phyloP scores from a whole-genome alignment of 352 stramenopile genomes.

The Halophytophthora polymorphica region DNA sequence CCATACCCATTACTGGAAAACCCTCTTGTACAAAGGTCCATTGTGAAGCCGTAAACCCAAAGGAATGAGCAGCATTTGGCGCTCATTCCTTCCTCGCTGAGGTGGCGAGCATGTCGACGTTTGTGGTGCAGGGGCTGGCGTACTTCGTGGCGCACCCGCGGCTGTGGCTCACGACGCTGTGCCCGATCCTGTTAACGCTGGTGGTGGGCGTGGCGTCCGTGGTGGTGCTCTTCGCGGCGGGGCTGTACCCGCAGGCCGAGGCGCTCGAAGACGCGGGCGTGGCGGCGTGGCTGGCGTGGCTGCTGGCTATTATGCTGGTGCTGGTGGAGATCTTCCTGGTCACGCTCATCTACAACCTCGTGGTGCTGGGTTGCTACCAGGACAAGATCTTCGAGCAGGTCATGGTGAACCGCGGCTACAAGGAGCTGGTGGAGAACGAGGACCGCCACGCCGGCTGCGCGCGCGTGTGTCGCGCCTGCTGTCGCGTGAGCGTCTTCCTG shows the following conservation, averaged over 20 bases:
- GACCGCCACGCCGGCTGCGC: conserved; percentile 37
- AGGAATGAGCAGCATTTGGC: too few relatives aligned
- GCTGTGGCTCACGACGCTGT: conserved; percentile 54
- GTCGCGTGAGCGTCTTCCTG: conserved; percentile 53
- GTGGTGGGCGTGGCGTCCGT: conserved; percentile 42
- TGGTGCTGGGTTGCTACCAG: conserved; percentile 50
- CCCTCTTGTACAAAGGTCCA: conserved; percentile 1
- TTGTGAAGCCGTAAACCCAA: too few relatives aligned
- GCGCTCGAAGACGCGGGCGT: conserved; percentile 39
- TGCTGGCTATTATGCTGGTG: conserved; percentile 55
- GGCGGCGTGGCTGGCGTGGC: conserved; percentile 39
- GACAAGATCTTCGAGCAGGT: conserved; percentile 69
- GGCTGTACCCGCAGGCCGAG: conserved; percentile 45
- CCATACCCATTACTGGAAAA: background rate
- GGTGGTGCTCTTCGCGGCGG: conserved; percentile 40
- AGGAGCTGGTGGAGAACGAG: conserved; percentile 48
- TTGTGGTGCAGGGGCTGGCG: conserved; percentile 40
- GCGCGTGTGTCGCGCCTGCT: conserved; percentile 47
- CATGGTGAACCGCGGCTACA: conserved; percentile 40
- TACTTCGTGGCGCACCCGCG: conserved; percentile 63
- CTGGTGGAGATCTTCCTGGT: conserved; percentile 71
- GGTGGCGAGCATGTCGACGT: conserved; percentile 54
- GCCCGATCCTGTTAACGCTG: conserved; percentile 55
- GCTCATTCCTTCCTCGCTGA: too few relatives aligned
- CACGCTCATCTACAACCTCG: conserved; percentile 64